Conservation (phyloP, 2,329 filamentous ascomycete species). For the Diaporthe vexans region DNA sequence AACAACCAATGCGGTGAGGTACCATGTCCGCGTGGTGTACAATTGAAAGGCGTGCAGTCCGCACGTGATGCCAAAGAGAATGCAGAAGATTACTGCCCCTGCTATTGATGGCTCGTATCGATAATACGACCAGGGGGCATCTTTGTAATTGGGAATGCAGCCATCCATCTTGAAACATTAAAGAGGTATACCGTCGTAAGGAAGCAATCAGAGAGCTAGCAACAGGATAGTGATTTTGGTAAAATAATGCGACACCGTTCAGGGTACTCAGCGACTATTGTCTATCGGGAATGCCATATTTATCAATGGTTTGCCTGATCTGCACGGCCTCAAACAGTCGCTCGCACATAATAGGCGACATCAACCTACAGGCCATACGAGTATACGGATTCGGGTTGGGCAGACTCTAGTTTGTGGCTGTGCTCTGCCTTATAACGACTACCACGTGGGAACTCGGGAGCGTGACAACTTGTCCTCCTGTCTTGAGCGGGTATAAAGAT, state of each 20-base stretch:
- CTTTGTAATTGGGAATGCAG: neutral
- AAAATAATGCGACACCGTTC: too few species aligned
- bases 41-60: neutral
- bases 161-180: neutral
- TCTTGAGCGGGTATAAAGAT: too few species aligned
- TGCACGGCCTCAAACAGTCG: neutral
- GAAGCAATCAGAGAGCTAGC: too few species aligned
- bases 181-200: neutral
- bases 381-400: neutral
- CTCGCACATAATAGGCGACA: accelerated
- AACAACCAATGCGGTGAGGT: neutral
- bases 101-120: neutral
- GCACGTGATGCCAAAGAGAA: neutral
- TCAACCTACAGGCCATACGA: neutral
- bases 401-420: too few species aligned
- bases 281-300: neutral
- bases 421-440: too few species aligned
- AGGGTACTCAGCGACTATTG: accelerated
- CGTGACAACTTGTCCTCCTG: too few species aligned
- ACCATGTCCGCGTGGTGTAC: neutral
- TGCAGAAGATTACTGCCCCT: neutral
- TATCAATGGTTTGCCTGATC: neutral
- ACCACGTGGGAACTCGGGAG: too few species aligned
- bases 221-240: accelerated
- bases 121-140: neutral